Percentiles rank a stretch among this genome's conserved stretches.
These are phyloP conservation scores for Colletotrichum incanum DNA, from an alignment of 2,329 filamentous ascomycete species.

Conservation along the genomic window DNA sequence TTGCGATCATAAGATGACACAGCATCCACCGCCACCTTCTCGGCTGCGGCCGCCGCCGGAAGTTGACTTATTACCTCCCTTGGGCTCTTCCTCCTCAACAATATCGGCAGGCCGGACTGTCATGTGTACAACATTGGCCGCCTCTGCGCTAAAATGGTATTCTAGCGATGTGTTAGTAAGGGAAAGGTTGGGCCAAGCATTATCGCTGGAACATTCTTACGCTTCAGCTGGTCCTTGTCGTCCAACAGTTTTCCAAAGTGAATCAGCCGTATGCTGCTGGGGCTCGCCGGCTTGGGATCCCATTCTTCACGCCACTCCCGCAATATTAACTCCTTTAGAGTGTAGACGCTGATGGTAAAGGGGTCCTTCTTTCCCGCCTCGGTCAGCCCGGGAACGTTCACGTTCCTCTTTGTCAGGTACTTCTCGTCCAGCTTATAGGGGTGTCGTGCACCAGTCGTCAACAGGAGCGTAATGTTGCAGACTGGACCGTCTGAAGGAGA, in stretches of 20 bases:
- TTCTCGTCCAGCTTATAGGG: slow-evolving; percentile 92
- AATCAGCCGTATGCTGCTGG: slow-evolving; percentile 91
- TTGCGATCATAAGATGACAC: slow-evolving; percentile 65
- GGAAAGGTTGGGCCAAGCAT: not conserved
- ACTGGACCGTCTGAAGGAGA: slow-evolving; percentile 57
- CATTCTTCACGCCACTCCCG: slow-evolving; percentile 94
- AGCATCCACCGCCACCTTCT: slow-evolving; percentile 63
- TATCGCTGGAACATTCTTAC: slow-evolving; percentile 66
- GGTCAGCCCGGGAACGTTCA: slow-evolving; percentile 79
- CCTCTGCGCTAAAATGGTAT: slow-evolving; percentile 82
- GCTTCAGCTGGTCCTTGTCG: slow-evolving; percentile 87
- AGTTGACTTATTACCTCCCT: slow-evolving; percentile 70
- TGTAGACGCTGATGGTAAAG: slow-evolving; percentile 93
- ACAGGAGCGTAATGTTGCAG: slow-evolving; percentile 85
- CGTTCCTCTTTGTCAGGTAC: slow-evolving; percentile 86
- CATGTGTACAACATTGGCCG: slow-evolving; percentile 94
- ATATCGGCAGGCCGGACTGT: slow-evolving; percentile 90
- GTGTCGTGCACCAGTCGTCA: slow-evolving; percentile 86
- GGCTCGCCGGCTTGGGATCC: slow-evolving; percentile 88
- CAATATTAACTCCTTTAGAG: slow-evolving; percentile 93
- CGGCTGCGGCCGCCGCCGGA: slow-evolving; percentile 59
- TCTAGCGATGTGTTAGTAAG: slow-evolving; percentile 65
- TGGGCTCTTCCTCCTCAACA: slow-evolving; percentile 84
- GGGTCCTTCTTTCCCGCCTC: slow-evolving; percentile 78
- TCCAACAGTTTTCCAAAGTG: slow-evolving; percentile 92